phyloP scores from a whole-genome alignment of 495 filamentous ascomycete species.

The Aspergillus homomorphus region DNA sequence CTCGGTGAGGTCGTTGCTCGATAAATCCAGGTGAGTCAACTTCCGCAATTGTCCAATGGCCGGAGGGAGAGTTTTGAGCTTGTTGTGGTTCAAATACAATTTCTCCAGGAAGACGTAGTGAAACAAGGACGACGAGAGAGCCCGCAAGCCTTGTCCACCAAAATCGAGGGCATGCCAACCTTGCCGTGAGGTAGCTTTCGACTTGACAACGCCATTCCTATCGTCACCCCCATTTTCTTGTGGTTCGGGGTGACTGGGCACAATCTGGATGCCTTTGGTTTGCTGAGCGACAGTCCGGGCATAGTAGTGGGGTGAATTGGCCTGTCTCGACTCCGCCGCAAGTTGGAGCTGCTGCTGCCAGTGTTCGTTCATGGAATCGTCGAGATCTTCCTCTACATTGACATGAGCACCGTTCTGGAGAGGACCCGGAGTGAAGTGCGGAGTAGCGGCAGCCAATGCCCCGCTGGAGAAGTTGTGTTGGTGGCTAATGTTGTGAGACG shows the following conservation, averaged over 20 bases:
- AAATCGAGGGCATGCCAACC: slow-evolving; percentile 91
- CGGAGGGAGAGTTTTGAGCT: slow-evolving; percentile 69
- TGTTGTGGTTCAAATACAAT: slow-evolving; percentile 89
- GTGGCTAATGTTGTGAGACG: slow-evolving; percentile 61
- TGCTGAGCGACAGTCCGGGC: slow-evolving; percentile 56
- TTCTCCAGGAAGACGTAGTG: slow-evolving; percentile 81
- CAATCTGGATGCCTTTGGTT: slow-evolving; percentile 57
- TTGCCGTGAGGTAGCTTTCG: slow-evolving; percentile 62
- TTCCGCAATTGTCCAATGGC: slow-evolving; percentile 76
- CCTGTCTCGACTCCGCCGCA: slow-evolving; percentile 65
- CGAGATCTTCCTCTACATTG: slow-evolving; percentile 54
- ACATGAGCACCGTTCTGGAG: slow-evolving; percentile 71
- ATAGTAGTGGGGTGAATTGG: slow-evolving; percentile 63
- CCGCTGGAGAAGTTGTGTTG: slow-evolving; percentile 80
- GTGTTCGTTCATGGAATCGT: slow-evolving; percentile 69
- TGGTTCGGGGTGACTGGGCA: slow-evolving; percentile 54
- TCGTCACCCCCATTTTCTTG: slow-evolving; percentile 61
- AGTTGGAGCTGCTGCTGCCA: slow-evolving; percentile 86
- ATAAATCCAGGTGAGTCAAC: slow-evolving; percentile 78
- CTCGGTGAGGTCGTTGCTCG: slow-evolving; percentile 77
- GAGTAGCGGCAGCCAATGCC: slow-evolving; percentile 67
- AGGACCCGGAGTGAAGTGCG: slow-evolving; percentile 68
- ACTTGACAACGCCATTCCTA: slow-evolving; percentile 55
- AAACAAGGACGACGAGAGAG: slow-evolving; percentile 75
- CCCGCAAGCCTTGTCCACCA: slow-evolving; percentile 86